Percentiles rank a stretch among this genome's conserved stretches.
Evolutionary conservation across 192 early-diverging fungal species (phyloP).

Genomic region (Dissophora ornata): DNA sequence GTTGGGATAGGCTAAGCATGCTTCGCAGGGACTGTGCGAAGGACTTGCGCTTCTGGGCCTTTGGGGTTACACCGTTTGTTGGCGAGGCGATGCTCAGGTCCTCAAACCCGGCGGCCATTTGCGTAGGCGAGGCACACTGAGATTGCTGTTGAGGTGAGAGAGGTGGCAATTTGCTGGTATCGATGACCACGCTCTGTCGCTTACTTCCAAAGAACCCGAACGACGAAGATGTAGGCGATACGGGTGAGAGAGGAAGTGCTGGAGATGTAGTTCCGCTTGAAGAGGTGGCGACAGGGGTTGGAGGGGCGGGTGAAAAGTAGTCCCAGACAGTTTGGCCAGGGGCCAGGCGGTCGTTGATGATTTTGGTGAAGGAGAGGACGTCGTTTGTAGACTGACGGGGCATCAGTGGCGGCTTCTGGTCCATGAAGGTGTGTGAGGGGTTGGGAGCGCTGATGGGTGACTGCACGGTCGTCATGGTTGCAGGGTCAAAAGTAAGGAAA

Average conservation of each 20-base stretch:
- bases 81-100: background rate
- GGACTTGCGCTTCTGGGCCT: conserved; percentile 30
- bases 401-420: conserved; percentile 41
- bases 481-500: too few species aligned
- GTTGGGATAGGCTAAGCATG: conserved; percentile 35
- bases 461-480: conserved; percentile 4
- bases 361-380: conserved; percentile 42
- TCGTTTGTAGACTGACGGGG: conserved; percentile 48
- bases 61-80: conserved; percentile 2
- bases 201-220: conserved; percentile 22
- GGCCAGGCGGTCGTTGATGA: conserved; percentile 39
- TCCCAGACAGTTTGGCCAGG: conserved; percentile 48
- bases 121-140: conserved; percentile 1
- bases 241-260: background rate
- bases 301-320: conserved; percentile 30
- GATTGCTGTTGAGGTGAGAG: background rate
- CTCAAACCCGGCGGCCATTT: background rate
- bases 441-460: background rate
- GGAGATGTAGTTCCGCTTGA: background rate
- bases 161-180: conserved; percentile 1
- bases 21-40: conserved; percentile 39
- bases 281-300: background rate
- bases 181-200: conserved; percentile 23
- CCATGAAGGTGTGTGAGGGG: conserved; percentile 40
- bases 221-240: background rate